Conservation (phyloP, 345 rosid species). For the Dipteronia sinensis region DNA sequence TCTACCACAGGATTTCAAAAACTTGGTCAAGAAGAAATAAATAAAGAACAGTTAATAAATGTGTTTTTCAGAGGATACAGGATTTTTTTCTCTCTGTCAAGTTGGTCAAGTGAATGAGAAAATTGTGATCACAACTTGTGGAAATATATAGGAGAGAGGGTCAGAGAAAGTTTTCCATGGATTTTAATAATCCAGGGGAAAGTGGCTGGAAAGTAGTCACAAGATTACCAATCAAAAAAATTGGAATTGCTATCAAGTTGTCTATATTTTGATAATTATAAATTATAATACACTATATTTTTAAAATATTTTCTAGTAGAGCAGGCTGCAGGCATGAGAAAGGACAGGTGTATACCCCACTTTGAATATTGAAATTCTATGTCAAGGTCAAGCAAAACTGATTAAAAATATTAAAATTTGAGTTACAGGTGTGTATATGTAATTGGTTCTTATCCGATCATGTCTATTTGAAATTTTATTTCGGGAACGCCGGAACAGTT, state of each 20-base stretch:
- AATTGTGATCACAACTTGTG: neutral
- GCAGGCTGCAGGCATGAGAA: neutral
- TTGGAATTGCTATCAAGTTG: neutral
- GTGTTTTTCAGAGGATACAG: neutral
- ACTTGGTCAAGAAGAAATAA: neutral
- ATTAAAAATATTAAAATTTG: too few species aligned
- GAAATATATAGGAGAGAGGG: constrained; percentile 16
- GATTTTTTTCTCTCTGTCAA: neutral
- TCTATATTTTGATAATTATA: neutral
- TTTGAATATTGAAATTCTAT: neutral
- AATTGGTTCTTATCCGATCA: too few species aligned
- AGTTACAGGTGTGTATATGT: too few species aligned
- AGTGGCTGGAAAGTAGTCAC: constrained; percentile 37
- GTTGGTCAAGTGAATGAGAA: constrained; percentile 37
- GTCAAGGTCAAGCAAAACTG: constrained; percentile 21
- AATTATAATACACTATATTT: too few species aligned
- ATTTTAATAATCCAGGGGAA: constrained; percentile 30
- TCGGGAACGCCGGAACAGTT: too few species aligned
- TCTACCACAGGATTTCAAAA: too few species aligned
- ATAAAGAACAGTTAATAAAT: too few species aligned
- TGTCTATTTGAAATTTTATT: too few species aligned
- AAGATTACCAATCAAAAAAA: neutral
- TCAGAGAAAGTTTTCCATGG: neutral
- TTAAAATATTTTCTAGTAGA: neutral
- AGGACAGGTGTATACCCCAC: neutral